Conservation (phyloP, 2,329 filamentous ascomycete species). For the Apiospora marii region DNA sequence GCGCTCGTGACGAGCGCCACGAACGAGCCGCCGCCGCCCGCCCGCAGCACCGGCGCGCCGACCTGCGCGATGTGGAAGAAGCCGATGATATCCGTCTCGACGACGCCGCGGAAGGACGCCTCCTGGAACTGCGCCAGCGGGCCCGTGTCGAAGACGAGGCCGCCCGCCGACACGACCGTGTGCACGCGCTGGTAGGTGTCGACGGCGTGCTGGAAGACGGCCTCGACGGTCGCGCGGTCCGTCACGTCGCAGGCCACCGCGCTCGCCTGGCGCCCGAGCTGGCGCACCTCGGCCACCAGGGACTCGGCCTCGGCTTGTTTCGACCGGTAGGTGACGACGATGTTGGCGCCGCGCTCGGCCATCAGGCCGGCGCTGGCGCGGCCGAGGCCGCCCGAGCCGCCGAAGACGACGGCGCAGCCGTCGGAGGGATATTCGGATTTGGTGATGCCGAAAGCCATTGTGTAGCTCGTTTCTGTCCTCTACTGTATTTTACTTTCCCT, state of each 20-base stretch:
- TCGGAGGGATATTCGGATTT: conserved; percentile 22
- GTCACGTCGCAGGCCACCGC: conserved; percentile 24
- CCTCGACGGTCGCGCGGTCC: conserved; percentile 21
- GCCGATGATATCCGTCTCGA: conserved; percentile 26
- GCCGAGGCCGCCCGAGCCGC: conserved; percentile 26
- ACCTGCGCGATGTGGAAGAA: conserved; percentile 27
- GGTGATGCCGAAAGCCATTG: conserved; percentile 26
- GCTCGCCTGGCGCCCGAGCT: conserved; percentile 26
- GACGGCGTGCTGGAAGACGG: conserved; percentile 26
- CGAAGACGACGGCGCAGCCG: conserved; percentile 27
- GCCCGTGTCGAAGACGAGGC: conserved; percentile 23
- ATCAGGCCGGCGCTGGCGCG: conserved; percentile 27
- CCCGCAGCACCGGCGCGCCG: conserved; percentile 22
- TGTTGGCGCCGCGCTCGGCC: conserved; percentile 25
- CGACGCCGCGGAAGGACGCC: conserved; percentile 23
- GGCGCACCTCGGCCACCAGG: conserved; percentile 13
- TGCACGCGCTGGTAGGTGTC: conserved; percentile 22
- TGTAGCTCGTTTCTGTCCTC: conserved; percentile 54
- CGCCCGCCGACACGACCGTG: conserved; percentile 25
- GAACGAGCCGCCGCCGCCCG: conserved; percentile 20
- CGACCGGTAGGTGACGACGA: conserved; percentile 26
- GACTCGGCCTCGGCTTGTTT: conserved; percentile 25
- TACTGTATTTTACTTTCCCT: conserved; percentile 45
- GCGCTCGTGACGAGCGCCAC: conserved; percentile 25
- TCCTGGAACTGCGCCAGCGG: conserved; percentile 15